A percentile compares a stretch with the other conserved stretches of the same genome.
These are phyloP conservation scores for Phyllachora maydis DNA, from an alignment of 2,329 filamentous ascomycete genomes.

Conservation along the genomic window DNA sequence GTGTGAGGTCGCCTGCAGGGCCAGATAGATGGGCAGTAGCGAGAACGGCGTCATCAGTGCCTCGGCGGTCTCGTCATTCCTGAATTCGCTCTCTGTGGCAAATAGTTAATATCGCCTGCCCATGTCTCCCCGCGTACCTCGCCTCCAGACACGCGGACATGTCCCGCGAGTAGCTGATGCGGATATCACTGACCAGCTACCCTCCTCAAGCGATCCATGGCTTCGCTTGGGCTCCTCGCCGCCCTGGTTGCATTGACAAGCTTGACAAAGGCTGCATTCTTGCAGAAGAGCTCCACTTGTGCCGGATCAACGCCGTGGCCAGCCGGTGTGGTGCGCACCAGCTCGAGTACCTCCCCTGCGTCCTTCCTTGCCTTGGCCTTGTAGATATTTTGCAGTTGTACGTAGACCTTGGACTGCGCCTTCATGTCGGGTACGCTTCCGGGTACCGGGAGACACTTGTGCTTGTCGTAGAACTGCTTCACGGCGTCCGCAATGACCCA, in stretches of 20 bases:
- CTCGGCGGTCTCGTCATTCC: slow-evolving; percentile 29
- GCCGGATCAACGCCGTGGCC: slow-evolving; percentile 37
- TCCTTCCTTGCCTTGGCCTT: slow-evolving; percentile 72
- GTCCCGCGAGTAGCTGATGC: not conserved
- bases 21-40: slow-evolving; percentile 48
- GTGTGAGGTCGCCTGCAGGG: slow-evolving; percentile 33
- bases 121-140: not conserved
- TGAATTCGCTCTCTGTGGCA: slow-evolving; percentile 27
- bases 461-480: slow-evolving; percentile 51
- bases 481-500: slow-evolving; percentile 79
- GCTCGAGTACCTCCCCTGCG: slow-evolving; percentile 48
- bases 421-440: slow-evolving; percentile 96
- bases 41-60: slow-evolving; percentile 30
- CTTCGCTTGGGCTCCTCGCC: no score
- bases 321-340: slow-evolving; percentile 29
- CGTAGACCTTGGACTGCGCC: slow-evolving; percentile 74
- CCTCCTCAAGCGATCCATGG: slow-evolving; percentile 25
- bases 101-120: slow-evolving; percentile 1
- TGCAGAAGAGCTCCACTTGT: slow-evolving; percentile 85
- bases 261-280: slow-evolving; percentile 84
- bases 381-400: slow-evolving; percentile 81
- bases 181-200: slow-evolving; percentile 25
- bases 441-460: slow-evolving; percentile 60
- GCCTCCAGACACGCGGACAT: not conserved
- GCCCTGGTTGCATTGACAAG: slow-evolving; percentile 41